These are phyloP conservation scores for Phlebopus sp. DNA, from an alignment of 1,284 basidiomycete species.

Conservation along the genomic window DNA sequence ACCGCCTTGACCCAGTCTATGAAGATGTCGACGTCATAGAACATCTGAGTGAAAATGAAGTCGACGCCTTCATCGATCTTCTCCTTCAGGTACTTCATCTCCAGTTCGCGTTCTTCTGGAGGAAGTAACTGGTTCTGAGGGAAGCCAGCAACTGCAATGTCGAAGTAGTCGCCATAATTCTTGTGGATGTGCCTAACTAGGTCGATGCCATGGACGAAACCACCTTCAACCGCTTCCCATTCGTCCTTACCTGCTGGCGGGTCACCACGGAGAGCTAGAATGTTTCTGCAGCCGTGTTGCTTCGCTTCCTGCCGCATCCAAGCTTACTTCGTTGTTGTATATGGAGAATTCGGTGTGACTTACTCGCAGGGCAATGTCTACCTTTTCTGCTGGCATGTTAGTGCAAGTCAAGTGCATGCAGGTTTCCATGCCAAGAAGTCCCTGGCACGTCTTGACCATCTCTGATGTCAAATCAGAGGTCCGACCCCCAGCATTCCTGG, in stretches of 20 bases:
- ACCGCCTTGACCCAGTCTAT: constrained; percentile 83
- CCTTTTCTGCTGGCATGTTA: constrained; percentile 94
- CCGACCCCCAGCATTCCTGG: constrained; percentile 92
- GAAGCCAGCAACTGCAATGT: constrained; percentile 90
- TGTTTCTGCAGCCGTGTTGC: constrained; percentile 87
- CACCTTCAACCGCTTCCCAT: constrained; percentile 88
- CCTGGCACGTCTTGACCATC: constrained; percentile 94
- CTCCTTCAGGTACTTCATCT: constrained; percentile 84
- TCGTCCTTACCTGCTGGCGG: constrained; percentile 85
- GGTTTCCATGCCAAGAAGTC: constrained; percentile 89
- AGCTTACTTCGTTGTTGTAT: constrained; percentile 13
- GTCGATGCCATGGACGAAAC: constrained; percentile 88
- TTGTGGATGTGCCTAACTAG: constrained; percentile 85
- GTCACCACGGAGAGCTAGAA: constrained; percentile 93
- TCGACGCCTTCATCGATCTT: constrained; percentile 86
- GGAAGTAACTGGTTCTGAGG: constrained; percentile 72
- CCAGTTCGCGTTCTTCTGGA: constrained; percentile 72
- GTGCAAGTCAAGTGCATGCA: constrained; percentile 99
- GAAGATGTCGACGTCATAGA: constrained; percentile 88
- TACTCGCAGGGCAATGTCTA: constrained; percentile 85
- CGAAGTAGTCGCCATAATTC: constrained; percentile 87
- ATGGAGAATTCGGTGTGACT: constrained; percentile 31
- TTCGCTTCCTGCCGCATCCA: constrained; percentile 77
- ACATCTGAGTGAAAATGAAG: constrained; percentile 96
- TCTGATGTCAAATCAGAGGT: constrained; percentile 92